Conservation (phyloP, 495 filamentous ascomycete genomes). For the Penicillium argentinense region DNA sequence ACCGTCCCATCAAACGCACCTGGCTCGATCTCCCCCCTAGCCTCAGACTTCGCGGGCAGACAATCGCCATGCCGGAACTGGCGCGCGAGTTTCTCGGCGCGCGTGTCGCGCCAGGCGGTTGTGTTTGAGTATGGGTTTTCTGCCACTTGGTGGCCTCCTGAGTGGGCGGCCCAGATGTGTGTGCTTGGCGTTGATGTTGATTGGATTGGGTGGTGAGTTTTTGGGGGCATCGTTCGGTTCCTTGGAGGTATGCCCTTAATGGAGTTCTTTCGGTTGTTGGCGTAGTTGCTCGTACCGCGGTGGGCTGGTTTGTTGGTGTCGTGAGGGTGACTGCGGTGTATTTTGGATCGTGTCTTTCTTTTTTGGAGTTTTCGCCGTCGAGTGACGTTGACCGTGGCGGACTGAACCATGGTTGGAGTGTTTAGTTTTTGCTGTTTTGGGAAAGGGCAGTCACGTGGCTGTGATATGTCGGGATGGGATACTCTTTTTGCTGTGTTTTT, state of each 20-base stretch:
- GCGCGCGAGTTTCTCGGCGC: conserved; percentile 61
- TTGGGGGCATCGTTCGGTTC: conserved; percentile 4
- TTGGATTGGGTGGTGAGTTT: conserved; percentile 3
- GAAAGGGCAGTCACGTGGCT: conserved; percentile 11
- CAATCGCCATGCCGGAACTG: conserved; percentile 55
- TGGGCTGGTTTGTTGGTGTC: conserved; percentile 16
- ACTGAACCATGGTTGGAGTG: conserved; percentile 16
- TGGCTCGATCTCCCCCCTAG: neutral
- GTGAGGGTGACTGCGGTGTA: neutral
- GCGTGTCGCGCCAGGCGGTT: conserved; percentile 69
- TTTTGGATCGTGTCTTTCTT: neutral
- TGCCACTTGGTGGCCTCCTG: conserved; percentile 77
- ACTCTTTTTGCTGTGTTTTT: neutral
- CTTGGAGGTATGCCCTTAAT: no score
- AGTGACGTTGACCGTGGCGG: conserved; percentile 7
- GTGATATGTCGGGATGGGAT: conserved; percentile 1
- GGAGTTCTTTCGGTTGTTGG: no score
- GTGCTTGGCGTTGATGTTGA: conserved; percentile 52
- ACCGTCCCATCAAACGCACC: conserved; percentile 22
- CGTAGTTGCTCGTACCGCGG: no score
- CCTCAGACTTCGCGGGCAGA: neutral
- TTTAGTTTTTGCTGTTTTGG: conserved; percentile 23
- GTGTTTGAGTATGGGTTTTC: conserved; percentile 57
- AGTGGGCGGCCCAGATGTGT: conserved; percentile 79
- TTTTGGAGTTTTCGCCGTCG: neutral